Base-by-base conservation (phyloP, 2,329 filamentous ascomycete genomes). In the Reticulascus tulasneorum region DNA sequence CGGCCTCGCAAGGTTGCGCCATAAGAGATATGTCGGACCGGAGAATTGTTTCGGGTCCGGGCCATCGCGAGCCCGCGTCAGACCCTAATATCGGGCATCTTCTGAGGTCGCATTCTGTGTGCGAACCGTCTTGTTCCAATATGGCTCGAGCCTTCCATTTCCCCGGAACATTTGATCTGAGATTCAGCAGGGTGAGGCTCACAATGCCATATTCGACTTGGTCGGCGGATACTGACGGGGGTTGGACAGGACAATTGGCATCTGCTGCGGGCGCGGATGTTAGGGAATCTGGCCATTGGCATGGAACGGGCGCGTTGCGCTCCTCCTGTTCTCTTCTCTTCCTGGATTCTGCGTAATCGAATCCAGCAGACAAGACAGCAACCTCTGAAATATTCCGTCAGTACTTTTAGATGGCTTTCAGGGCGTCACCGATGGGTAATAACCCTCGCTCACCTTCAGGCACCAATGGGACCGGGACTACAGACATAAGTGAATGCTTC, bases 171-270 rank as follows among this genome's bases (percentile, higher is more conserved):
- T 19, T 20, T 22, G 18, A 31, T 4, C 17, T 5, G 17, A 31
- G 18, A 11, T n/a, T 22, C 29, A 6, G 15, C 7, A 31, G 18
- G 2, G n/a, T 19, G 5, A 31, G 4, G 17, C 29, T n/a, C 15
- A 31, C n/a, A 31, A 22, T 21, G 9, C 29, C 29, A 31, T 31
- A 20, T 22, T 31, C 29, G 18, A 31, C 29, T 10, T 31, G 29
- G 17, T 31, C 17, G 29, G 29, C 11, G 29, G 29, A 20, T 31
- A 20, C 29, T 18, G 29, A n/a, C 29, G 19, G 12, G 17, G 29
- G 29, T 31, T 21, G 29, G 29, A n/a, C 17, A 31, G 3, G n/a
- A n/a, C n/a, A n/a, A n/a, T n/a, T 19, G 23, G 16, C 29, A 31
- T 31, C 29, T 18, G 12, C 29, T 31, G 29, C 17, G 13, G 9